Percentiles rank a stretch among this genome's conserved stretches.
phyloP scores from a whole-genome alignment of 2,329 filamentous ascomycete genomes.

The Ceratocystis diversiconidia region DNA sequence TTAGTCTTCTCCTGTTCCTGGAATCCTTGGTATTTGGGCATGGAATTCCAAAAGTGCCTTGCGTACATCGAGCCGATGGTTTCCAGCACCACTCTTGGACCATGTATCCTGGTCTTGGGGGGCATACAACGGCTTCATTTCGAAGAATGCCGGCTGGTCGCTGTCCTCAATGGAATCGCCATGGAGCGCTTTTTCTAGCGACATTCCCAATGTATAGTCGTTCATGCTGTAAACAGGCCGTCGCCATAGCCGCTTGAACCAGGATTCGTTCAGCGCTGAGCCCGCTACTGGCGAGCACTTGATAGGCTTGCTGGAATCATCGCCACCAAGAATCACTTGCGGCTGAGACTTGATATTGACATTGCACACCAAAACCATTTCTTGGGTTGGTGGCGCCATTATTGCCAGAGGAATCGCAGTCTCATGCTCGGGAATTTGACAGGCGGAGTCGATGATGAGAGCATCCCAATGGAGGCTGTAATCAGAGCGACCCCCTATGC shows the following conservation, averaged over 20 bases:
- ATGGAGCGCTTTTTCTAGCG: too few relatives aligned
- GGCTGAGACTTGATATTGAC: neutral
- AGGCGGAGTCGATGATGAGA: neutral
- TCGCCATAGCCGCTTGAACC: neutral
- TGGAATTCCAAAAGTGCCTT: neutral
- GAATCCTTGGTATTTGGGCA: too few relatives aligned
- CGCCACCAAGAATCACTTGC: neutral
- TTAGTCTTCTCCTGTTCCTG: neutral
- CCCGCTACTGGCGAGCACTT: neutral
- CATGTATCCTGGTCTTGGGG: neutral
- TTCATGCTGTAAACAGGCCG: neutral
- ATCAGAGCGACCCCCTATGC: neutral
- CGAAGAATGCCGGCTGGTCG: neutral
- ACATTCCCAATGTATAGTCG: neutral
- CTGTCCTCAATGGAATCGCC: neutral
- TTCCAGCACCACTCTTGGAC: neutral
- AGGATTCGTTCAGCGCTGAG: neutral
- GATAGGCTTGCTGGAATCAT: neutral
- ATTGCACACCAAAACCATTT: neutral
- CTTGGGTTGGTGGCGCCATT: neutral
- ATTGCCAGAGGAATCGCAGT: neutral
- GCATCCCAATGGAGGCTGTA: slow-evolving; percentile 1
- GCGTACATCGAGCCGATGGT: neutral
- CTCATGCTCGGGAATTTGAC: slow-evolving; percentile 1
- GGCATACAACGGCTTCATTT: neutral